These are phyloP conservation scores for Morella rubra DNA, from an alignment of 306 rosid species.

Conservation along the genomic window DNA sequence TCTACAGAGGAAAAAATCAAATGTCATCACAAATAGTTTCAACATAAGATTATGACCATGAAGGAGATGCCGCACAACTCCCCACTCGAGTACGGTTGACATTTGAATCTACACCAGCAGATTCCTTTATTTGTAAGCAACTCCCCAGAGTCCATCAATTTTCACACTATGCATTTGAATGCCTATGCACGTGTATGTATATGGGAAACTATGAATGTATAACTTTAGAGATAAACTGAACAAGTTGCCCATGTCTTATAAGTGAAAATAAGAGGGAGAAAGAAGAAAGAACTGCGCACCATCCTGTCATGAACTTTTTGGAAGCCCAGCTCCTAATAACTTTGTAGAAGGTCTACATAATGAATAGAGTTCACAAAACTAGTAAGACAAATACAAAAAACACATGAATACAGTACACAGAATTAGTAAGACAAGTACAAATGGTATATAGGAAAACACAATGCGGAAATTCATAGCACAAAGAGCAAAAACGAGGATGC, in stretches of 20 bases:
- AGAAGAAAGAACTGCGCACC: slow-evolving; percentile 47
- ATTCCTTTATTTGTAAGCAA: not conserved
- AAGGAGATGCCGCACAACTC: not conserved
- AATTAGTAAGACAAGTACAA: slow-evolving; percentile 19
- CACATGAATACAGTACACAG: slow-evolving; percentile 35
- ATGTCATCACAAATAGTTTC: not conserved
- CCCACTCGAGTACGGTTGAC: not conserved
- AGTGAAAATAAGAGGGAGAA: slow-evolving; percentile 3
- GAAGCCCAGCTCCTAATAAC: slow-evolving; percentile 90
- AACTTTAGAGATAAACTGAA: not conserved
- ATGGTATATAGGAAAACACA: not conserved
- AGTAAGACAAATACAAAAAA: slow-evolving; percentile 14
- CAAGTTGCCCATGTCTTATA: slow-evolving; percentile 1
- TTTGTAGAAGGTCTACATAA: slow-evolving; percentile 70
- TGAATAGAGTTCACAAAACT: slow-evolving; percentile 28
- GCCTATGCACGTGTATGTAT: no score
- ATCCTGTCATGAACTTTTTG: slow-evolving; percentile 88
- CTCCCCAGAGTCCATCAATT: no score
- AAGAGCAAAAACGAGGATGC: not conserved
- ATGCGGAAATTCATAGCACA: slow-evolving; percentile 2
- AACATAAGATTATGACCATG: not conserved
- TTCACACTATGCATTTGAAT: no score
- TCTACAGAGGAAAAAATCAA: not conserved
- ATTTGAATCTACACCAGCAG: not conserved
- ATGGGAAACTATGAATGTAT: not conserved